These are phyloP conservation scores for Candida dubliniensis DNA, from an alignment of 1,139 yeast species.

Conservation along the genomic window DNA sequence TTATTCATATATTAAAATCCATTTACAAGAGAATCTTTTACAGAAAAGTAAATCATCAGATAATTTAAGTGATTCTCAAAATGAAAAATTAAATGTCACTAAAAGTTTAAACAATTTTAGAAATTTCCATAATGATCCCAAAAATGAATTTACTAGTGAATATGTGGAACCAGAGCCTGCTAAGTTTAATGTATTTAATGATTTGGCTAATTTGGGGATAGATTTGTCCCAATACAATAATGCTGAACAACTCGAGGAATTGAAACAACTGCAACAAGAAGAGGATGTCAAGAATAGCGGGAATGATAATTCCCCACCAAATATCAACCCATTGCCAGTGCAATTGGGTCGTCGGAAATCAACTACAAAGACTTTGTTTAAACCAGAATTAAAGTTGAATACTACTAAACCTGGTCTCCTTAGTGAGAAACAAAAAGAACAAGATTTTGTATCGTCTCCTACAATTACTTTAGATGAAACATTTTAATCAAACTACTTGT, in stretches of 20 bases:
- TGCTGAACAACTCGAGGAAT: conserved; percentile 24
- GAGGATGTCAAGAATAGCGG: conserved; percentile 1
- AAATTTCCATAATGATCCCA: conserved; percentile 19
- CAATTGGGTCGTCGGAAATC: conserved; percentile 23
- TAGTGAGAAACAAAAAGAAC: conserved; percentile 8
- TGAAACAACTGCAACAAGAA: conserved; percentile 14
- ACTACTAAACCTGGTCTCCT: conserved; percentile 13
- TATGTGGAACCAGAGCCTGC: conserved; percentile 45
- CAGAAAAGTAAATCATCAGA: conserved; percentile 42
- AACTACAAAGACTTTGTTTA: conserved; percentile 36
- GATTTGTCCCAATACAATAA: conserved; percentile 27
- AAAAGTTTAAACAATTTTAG: conserved; percentile 29
- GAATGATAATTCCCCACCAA: neutral
- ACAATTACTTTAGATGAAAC: conserved; percentile 44
- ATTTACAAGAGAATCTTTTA: conserved; percentile 45
- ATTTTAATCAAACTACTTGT: conserved; percentile 11
- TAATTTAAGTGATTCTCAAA: conserved; percentile 16
- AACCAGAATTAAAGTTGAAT: conserved; percentile 29
- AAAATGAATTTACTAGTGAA: conserved; percentile 15
- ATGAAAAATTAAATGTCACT: conserved; percentile 19
- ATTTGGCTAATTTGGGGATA: conserved; percentile 33
- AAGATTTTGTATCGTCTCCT: conserved; percentile 30
- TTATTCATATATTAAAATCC: conserved; percentile 26
- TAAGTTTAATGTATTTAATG: conserved; percentile 27
- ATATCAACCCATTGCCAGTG: conserved; percentile 1